Percentiles rank a stretch among this genome's conserved stretches.
Evolutionary conservation across 352 stramenopile genomes (phyloP).

Genomic region (Pythium plurisporium): DNA sequence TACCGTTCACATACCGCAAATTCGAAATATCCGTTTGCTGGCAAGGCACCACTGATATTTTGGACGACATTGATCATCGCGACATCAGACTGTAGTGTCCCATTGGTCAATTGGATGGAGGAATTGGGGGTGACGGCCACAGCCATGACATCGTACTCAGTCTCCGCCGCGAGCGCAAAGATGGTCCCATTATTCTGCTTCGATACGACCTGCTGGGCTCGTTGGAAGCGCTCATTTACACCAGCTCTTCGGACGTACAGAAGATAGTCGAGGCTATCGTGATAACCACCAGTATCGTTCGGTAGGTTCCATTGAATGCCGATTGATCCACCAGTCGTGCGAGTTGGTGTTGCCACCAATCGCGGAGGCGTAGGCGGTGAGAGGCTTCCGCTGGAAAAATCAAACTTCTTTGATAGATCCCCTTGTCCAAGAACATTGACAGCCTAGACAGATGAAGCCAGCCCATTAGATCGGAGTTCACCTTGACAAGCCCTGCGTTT

Average conservation of each 20-base stretch:
- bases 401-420: conserved; percentile 25
- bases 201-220: conserved; percentile 15
- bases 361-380: conserved; percentile 41
- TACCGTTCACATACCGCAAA: conserved; percentile 37
- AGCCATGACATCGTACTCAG: conserved; percentile 49
- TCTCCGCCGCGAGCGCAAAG: conserved; percentile 39
- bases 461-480: too few species aligned
- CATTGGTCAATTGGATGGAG: conserved; percentile 3
- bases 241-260: conserved; percentile 14
- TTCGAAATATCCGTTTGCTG: conserved; percentile 30
- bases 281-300: conserved; percentile 29
- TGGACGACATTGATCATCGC: conserved; percentile 22
- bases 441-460: conserved; percentile 21
- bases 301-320: conserved; percentile 30
- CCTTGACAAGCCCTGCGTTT: too few species aligned
- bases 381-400: conserved; percentile 27
- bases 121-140: conserved; percentile 22
- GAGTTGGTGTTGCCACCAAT: conserved; percentile 13
- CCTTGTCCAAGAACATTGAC: conserved; percentile 41
- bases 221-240: conserved; percentile 8
- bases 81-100: conserved; percentile 24
- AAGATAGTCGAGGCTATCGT: conserved; percentile 3
- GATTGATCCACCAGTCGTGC: conserved; percentile 36
- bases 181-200: conserved; percentile 21
- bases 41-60: conserved; percentile 1